These are phyloP conservation scores for Avena insularis DNA, from an alignment of 176 grass and related monocot genomes.

Conservation along the genomic window DNA sequence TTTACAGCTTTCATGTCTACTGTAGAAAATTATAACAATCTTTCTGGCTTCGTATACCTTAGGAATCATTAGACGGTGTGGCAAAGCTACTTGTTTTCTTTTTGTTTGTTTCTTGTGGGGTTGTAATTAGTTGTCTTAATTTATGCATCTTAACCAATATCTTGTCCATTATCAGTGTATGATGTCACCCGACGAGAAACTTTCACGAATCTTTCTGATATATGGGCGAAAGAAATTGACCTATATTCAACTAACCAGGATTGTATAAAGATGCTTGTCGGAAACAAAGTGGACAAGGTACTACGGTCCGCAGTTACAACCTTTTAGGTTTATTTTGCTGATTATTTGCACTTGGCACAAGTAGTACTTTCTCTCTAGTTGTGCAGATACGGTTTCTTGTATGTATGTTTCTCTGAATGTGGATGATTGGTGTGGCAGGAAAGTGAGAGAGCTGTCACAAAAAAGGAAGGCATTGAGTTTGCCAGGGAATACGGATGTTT, in stretches of 20 bases:
- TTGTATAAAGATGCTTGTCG: conserved; percentile 99
- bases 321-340: neutral
- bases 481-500: conserved; percentile 91
- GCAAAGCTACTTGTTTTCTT: neutral
- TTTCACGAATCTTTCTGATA: conserved; percentile 89
- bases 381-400: neutral
- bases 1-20: neutral
- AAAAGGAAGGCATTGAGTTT: conserved; percentile 95
- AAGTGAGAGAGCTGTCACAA: conserved; percentile 92
- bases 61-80: neutral
- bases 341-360: neutral
- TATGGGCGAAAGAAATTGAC: conserved; percentile 99
- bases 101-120: neutral
- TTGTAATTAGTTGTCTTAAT: conserved; percentile 1
- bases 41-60: neutral
- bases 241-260: conserved; percentile 99
- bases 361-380: conserved; percentile 2
- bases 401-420: conserved; percentile 11
- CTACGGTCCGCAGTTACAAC: neutral
- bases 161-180: conserved; percentile 58
- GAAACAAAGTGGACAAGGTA: conserved; percentile 99
- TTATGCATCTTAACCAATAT: neutral
- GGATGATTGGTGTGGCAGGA: conserved; percentile 57
- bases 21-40: neutral
- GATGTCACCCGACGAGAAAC: conserved; percentile 91